Conservation (phyloP, 805 yeast species). For the Cyberlindnera lachancei region DNA sequence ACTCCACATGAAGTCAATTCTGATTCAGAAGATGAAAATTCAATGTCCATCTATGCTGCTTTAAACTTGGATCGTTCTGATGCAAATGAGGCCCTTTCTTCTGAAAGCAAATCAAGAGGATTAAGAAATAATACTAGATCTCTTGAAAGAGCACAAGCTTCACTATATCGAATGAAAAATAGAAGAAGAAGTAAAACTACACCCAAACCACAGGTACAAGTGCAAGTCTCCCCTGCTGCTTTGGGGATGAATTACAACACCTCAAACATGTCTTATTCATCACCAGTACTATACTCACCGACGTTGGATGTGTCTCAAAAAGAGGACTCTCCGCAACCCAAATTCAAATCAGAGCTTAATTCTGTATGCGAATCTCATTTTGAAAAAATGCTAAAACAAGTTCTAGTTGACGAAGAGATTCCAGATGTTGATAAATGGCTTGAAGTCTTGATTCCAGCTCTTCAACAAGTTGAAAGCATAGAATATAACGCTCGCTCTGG, state of each 20-base stretch:
- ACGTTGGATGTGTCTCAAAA: conserved; percentile 1
- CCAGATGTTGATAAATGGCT: conserved; percentile 53
- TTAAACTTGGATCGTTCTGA: conserved; percentile 30
- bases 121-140: conserved; percentile 38
- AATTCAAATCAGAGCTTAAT: conserved; percentile 23
- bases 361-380: conserved; percentile 37
- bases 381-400: conserved; percentile 47
- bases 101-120: conserved; percentile 26
- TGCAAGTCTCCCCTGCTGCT: neutral
- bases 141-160: conserved; percentile 58
- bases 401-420: conserved; percentile 54
- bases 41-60: conserved; percentile 59
- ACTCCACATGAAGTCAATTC: conserved; percentile 5
- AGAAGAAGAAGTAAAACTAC: conserved; percentile 46
- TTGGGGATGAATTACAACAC: neutral
- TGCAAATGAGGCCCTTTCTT: conserved; percentile 22
- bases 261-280: conserved; percentile 1
- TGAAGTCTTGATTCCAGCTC: conserved; percentile 37
- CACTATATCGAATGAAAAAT: conserved; percentile 51
- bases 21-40: conserved; percentile 53
- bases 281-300: conserved; percentile 2
- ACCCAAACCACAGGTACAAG: conserved; percentile 23
- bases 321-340: neutral
- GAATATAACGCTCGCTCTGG: conserved; percentile 54
- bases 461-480: conserved; percentile 50